Percentiles rank a stretch among this genome's conserved stretches.
Evolutionary conservation across 306 rosid species (phyloP).

Genomic region (Boehmeria nivea): DNA sequence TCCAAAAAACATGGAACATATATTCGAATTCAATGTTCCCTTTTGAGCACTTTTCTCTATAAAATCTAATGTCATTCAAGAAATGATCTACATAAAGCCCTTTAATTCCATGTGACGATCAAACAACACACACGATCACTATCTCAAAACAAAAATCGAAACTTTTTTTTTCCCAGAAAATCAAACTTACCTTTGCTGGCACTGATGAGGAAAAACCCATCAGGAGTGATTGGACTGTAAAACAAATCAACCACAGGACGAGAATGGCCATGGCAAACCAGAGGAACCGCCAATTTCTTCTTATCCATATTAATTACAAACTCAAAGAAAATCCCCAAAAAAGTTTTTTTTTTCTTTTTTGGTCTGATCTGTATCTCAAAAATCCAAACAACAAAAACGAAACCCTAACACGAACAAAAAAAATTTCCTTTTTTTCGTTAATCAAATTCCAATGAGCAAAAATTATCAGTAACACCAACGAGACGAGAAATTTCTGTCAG

Average conservation of each 20-base stretch:
- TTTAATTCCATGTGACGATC: too few relatives aligned
- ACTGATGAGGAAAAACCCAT: conserved; percentile 91
- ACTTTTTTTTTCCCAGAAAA: background rate
- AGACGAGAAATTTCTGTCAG: background rate
- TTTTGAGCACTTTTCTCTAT: too few relatives aligned
- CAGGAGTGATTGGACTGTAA: conserved; percentile 86
- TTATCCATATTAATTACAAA: conserved; percentile 52
- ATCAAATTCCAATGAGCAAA: background rate
- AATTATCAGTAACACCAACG: conserved; percentile 13
- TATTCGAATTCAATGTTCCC: too few relatives aligned
- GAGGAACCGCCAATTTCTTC: conserved; percentile 76
- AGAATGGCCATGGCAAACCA: conserved; percentile 91
- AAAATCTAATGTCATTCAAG: too few relatives aligned
- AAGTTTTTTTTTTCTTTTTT: conserved; percentile 1
- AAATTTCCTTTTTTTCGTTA: background rate
- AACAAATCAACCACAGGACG: conserved; percentile 93
- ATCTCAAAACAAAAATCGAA: background rate
- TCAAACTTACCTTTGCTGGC: conserved; percentile 83
- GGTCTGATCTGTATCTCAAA: conserved; percentile 20
- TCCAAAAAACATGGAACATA: too few relatives aligned
- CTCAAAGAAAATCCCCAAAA: conserved; percentile 3
- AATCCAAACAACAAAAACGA: conserved; percentile 1
- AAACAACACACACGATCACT: background rate
- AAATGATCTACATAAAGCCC: too few relatives aligned
- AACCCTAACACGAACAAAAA: conserved; percentile 43